These are phyloP conservation scores for Diaporthe batatas DNA, from an alignment of 2,329 filamentous ascomycete genomes.

Conservation along the genomic window DNA sequence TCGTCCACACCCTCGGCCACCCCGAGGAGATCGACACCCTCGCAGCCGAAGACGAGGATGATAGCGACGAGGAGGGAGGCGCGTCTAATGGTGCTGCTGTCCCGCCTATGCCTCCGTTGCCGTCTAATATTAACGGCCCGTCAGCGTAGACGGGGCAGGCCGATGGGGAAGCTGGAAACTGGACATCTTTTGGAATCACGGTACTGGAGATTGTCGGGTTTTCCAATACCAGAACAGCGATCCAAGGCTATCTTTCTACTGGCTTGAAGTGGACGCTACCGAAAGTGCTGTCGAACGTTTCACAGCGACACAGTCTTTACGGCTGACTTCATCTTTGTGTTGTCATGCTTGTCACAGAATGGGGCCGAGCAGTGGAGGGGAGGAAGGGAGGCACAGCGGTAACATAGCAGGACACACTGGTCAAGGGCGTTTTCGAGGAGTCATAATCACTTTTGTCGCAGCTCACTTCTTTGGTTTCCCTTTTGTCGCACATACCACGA, in stretches of 20 bases:
- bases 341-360: neutral
- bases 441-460: constrained; percentile 2
- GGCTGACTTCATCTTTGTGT: constrained; percentile 7
- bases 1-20: constrained; percentile 87
- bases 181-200: neutral
- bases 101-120: constrained; percentile 60
- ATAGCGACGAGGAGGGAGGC: constrained; percentile 48
- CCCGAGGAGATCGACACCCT: constrained; percentile 75
- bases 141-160: constrained; percentile 23
- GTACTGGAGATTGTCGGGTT: neutral
- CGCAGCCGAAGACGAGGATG: constrained; percentile 69
- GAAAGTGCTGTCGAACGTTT: neutral
- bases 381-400: neutral
- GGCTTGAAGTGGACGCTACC: neutral
- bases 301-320: constrained; percentile 27
- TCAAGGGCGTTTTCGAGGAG: constrained; percentile 30
- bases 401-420: constrained; percentile 3
- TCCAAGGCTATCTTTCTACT: neutral
- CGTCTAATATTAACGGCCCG: constrained; percentile 51
- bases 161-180: neutral
- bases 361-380: no score
- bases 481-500: constrained; percentile 10
- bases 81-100: constrained; percentile 46
- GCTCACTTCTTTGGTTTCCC: constrained; percentile 14
- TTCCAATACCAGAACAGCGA: neutral